These are phyloP conservation scores for Aspergillus aculeatus DNA, from an alignment of 2,329 filamentous ascomycete species.

Conservation along the genomic window DNA sequence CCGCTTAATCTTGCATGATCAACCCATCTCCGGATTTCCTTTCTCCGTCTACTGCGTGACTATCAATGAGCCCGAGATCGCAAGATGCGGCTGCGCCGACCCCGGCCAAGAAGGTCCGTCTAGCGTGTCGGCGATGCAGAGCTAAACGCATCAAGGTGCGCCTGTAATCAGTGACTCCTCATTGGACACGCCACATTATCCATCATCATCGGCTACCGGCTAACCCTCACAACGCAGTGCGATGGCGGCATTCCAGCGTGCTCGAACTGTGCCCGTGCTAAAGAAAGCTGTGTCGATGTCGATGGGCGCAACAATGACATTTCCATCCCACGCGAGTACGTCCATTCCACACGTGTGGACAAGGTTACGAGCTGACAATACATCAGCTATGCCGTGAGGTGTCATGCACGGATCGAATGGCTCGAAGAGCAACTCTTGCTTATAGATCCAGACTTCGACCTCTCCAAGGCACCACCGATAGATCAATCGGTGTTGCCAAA, in stretches of 20 bases:
- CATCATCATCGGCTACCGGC: not conserved
- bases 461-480: constrained; percentile 28
- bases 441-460: constrained; percentile 30
- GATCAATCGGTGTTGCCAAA: constrained; percentile 15
- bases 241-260: constrained; percentile 42
- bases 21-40: too few species aligned
- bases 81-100: not conserved
- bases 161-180: not conserved
- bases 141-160: constrained; percentile 39
- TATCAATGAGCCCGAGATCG: too few species aligned
- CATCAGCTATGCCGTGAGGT: constrained; percentile 22
- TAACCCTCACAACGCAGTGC: constrained; percentile 25
- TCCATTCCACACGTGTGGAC: not conserved
- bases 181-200: too few species aligned
- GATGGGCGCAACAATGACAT: constrained; percentile 38
- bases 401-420: constrained; percentile 35
- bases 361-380: not conserved
- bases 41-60: too few species aligned
- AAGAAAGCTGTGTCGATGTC: constrained; percentile 38
- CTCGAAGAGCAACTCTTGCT: constrained; percentile 32
- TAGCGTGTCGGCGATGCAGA: constrained; percentile 41
- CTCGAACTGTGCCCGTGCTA: constrained; percentile 39
- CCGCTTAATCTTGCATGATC: not conserved
- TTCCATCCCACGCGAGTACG: constrained; percentile 38
- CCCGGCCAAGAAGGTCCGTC: constrained; percentile 37